These are phyloP conservation scores for Tulasnella calospora DNA, from an alignment of 768 basidiomycete genomes.

Conservation along the genomic window DNA sequence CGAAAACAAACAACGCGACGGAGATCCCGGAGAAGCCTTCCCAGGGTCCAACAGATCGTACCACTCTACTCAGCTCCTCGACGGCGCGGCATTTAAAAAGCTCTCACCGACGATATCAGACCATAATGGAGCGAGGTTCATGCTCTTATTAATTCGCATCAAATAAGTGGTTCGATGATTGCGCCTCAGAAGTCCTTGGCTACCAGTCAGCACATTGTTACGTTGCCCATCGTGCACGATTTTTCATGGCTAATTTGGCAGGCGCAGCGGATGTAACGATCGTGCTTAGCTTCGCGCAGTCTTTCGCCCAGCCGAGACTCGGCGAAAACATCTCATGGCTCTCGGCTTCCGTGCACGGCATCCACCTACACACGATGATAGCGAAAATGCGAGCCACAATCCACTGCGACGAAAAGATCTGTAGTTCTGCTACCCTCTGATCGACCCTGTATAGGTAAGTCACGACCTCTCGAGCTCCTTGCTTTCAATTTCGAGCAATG, in stretches of 20 bases:
- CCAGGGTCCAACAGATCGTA: neutral
- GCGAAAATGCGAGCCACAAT: too few species aligned
- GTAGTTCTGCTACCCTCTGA: too few species aligned
- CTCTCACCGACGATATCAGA: conserved; percentile 2
- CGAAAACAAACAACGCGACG: conserved; percentile 31
- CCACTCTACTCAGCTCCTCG: neutral
- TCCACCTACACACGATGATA: too few species aligned
- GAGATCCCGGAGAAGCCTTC: neutral
- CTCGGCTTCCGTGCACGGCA: too few species aligned
- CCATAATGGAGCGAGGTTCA: neutral
- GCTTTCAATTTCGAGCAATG: too few species aligned
- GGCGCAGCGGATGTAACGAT: too few species aligned
- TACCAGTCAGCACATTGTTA: neutral
- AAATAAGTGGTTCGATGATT: neutral
- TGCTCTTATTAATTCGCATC: neutral
- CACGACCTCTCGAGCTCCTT: too few species aligned
- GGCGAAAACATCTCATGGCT: too few species aligned
- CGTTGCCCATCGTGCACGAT: neutral
- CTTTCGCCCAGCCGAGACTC: too few species aligned
- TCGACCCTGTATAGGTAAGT: too few species aligned
- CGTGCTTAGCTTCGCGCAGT: too few species aligned
- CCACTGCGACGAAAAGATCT: too few species aligned
- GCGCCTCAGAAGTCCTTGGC: neutral
- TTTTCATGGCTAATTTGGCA: neutral
- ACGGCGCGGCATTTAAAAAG: neutral